Conservation (phyloP, 805 yeast genomes). For the Tetrapisispora namnaoensis region DNA sequence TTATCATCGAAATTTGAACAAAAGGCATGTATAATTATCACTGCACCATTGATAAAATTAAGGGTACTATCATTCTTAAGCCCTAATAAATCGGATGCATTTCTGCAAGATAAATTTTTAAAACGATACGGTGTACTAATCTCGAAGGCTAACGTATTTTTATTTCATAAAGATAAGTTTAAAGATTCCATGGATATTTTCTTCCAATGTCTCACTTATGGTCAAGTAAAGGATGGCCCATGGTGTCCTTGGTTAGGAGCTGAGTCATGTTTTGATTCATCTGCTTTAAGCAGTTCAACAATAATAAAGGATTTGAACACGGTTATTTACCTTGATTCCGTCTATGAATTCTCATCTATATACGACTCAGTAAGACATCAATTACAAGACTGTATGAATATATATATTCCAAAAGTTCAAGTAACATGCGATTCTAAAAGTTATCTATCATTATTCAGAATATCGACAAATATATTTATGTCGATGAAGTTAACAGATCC, state of each 20-base stretch:
- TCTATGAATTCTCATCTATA: constrained; percentile 35
- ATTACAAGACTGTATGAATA: constrained; percentile 38
- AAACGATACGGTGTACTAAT: constrained; percentile 61
- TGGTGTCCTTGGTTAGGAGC: constrained; percentile 93
- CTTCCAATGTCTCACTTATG: constrained; percentile 46
- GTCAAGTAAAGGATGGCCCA: constrained; percentile 33
- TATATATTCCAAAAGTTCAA: constrained; percentile 62
- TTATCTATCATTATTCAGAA: constrained; percentile 54
- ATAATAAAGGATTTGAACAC: constrained; percentile 57
- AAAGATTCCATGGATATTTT: constrained; percentile 33
- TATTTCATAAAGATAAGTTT: constrained; percentile 45
- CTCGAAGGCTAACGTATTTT: constrained; percentile 61
- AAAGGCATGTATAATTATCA: constrained; percentile 55
- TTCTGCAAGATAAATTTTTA: constrained; percentile 43
- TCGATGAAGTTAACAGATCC: constrained; percentile 66
- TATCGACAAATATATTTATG: constrained; percentile 53
- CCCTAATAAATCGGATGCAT: constrained; percentile 33
- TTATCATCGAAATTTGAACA: constrained; percentile 41
- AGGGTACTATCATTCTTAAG: constrained; percentile 58
- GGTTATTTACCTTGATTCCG: constrained; percentile 48
- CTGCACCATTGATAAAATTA: constrained; percentile 62
- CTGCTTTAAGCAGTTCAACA: constrained; percentile 37
- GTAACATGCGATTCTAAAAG: constrained; percentile 66
- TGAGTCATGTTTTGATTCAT: constrained; percentile 54
- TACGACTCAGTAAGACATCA: constrained; percentile 21